phyloP scores from a whole-genome alignment of 768 basidiomycete genomes.

The Exidia glandulosa region DNA sequence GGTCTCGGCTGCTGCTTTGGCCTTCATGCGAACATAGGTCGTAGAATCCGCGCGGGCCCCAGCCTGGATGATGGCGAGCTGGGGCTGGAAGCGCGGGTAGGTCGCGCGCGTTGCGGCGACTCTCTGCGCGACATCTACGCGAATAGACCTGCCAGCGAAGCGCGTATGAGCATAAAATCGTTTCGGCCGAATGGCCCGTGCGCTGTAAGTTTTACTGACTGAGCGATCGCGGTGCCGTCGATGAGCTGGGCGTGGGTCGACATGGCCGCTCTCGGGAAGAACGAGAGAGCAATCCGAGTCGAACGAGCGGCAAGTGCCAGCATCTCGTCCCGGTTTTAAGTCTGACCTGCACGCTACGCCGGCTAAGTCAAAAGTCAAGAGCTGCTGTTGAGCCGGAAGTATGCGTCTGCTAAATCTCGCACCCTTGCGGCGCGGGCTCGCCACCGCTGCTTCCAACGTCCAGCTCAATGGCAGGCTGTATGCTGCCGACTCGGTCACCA shows the following conservation, averaged over 20 bases:
- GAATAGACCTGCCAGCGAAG: conserved; percentile 57
- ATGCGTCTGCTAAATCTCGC: too few species aligned
- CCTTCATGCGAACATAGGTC: conserved; percentile 95
- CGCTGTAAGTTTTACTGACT: conserved; percentile 35
- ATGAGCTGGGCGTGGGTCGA: conserved; percentile 40
- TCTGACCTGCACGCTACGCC: neutral
- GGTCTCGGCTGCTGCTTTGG: conserved; percentile 87
- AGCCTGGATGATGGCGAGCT: conserved; percentile 87
- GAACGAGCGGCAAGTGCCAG: neutral
- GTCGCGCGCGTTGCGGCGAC: conserved; percentile 53
- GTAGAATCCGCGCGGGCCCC: conserved; percentile 84
- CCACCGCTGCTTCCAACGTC: neutral
- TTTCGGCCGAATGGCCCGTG: conserved; percentile 1
- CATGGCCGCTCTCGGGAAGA: neutral
- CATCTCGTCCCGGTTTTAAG: neutral
- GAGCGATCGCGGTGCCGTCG: conserved; percentile 77
- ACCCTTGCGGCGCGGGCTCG: neutral
- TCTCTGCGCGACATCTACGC: conserved; percentile 58
- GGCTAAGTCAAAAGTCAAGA: neutral
- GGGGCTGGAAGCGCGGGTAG: conserved; percentile 83
- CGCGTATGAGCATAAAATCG: too few species aligned
- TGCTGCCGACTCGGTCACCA: conserved; percentile 68
- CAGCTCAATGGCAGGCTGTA: conserved; percentile 54
- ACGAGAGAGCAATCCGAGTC: neutral
- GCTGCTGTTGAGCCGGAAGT: too few species aligned